Conservation (phyloP, 2,329 filamentous ascomycete genomes). For the Alternaria rosae region DNA sequence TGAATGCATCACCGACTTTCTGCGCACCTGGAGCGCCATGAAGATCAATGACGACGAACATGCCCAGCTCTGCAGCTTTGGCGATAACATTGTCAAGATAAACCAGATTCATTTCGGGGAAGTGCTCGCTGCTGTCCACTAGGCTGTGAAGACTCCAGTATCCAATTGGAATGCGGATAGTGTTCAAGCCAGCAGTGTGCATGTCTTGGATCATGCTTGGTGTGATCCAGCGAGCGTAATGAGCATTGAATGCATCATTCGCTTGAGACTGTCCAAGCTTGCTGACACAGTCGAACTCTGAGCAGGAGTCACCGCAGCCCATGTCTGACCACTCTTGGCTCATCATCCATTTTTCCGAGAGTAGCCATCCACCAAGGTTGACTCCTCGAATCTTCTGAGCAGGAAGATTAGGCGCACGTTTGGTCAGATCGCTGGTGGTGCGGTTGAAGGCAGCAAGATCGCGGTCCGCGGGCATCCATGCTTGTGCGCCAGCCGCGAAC, state of each 20-base stretch:
- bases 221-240: conserved; percentile 62
- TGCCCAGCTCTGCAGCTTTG: conserved; percentile 58
- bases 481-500: conserved; percentile 11
- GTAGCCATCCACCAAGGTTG: conserved; percentile 61
- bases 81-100: conserved; percentile 58
- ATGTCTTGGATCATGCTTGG: conserved; percentile 60
- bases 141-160: conserved; percentile 64
- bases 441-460: conserved; percentile 12
- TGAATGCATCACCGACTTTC: conserved; percentile 56
- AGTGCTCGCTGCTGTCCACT: conserved; percentile 60
- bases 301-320: conserved; percentile 55
- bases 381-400: conserved; percentile 61
- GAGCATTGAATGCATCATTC: conserved; percentile 57
- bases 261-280: conserved; percentile 57
- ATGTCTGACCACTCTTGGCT: conserved; percentile 56
- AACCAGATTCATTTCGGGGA: conserved; percentile 57
- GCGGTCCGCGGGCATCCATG: conserved; percentile 14
- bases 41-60: conserved; percentile 64
- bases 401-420: conserved; percentile 9
- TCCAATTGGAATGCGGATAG: conserved; percentile 63
- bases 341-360: conserved; percentile 65
- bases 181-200: conserved; percentile 59
- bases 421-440: conserved; percentile 7
- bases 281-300: conserved; percentile 64
- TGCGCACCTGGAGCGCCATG: conserved; percentile 63